Evolutionary conservation across 2,329 filamentous ascomycete species (phyloP).

Genomic region (Lachnellula suecica): DNA sequence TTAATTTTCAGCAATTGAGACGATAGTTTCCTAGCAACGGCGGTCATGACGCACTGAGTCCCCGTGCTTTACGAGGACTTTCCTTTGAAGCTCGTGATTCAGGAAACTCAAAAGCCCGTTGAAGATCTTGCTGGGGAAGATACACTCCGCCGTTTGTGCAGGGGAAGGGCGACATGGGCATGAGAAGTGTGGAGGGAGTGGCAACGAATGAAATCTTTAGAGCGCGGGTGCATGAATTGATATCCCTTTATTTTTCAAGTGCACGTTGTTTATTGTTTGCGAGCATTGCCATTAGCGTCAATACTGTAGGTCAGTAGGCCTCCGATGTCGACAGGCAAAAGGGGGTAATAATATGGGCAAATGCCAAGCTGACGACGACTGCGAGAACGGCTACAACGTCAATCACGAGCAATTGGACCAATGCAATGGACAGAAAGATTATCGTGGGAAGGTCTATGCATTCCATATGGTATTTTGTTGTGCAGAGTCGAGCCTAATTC

Average conservation of each 20-base stretch:
- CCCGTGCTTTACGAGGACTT: not conserved
- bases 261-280: too few relatives aligned
- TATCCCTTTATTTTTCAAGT: not conserved
- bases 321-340: not conserved
- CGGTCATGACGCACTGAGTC: not conserved
- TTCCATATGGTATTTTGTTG: conserved; percentile 30
- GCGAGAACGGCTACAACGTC: too few relatives aligned
- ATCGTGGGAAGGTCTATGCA: conserved; percentile 3
- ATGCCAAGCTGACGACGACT: not conserved
- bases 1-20: too few relatives aligned
- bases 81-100: not conserved
- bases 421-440: not conserved
- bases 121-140: not conserved
- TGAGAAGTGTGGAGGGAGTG: not conserved
- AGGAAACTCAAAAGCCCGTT: not conserved
- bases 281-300: too few relatives aligned
- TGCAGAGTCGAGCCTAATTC: conserved; percentile 27
- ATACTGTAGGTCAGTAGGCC: not conserved
- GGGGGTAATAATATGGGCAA: not conserved
- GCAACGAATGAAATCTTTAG: not conserved
- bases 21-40: too few relatives aligned
- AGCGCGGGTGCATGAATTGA: not conserved
- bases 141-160: not conserved
- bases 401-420: too few relatives aligned
- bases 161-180: not conserved